Conservation (phyloP, 140 eudicot genomes). For the Erigeron philadelphicus region DNA sequence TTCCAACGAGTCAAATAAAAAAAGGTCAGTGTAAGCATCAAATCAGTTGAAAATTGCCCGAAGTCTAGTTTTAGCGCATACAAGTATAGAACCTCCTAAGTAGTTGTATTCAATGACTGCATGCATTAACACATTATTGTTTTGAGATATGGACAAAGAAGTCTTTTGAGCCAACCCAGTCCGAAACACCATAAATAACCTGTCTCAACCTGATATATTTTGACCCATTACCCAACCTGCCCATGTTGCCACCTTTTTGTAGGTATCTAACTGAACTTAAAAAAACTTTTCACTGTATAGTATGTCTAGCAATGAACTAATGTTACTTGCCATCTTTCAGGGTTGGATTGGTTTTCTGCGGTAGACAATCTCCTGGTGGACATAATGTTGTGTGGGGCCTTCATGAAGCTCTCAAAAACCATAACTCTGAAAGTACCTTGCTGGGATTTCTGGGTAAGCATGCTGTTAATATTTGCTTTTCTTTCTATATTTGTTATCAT, state of each 20-base stretch:
- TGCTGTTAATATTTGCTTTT: background rate
- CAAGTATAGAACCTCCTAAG: background rate
- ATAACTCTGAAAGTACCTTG: conserved; percentile 59
- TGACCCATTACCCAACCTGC: background rate
- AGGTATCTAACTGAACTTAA: background rate
- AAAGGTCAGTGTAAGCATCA: background rate
- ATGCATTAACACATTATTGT: background rate
- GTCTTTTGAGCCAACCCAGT: background rate
- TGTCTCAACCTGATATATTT: background rate
- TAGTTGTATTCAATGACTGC: background rate
- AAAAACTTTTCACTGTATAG: background rate
- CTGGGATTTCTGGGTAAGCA: conserved; percentile 80
- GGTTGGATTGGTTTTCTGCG: conserved; percentile 90
- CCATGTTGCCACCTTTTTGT: conserved; percentile 4
- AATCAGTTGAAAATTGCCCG: background rate
- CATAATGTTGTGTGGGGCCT: conserved; percentile 97
- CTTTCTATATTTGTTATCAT: background rate
- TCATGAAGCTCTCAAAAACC: conserved; percentile 71
- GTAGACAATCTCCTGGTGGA: conserved; percentile 99
- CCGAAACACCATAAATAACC: background rate
- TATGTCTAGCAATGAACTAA: conserved; percentile 3
- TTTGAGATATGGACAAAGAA: no score
- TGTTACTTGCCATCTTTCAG: conserved; percentile 33
- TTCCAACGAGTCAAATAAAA: background rate
- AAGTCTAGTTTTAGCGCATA: background rate